These are phyloP conservation scores for Globisporangium canariense DNA, from an alignment of 352 stramenopile species.

Conservation along the genomic window DNA sequence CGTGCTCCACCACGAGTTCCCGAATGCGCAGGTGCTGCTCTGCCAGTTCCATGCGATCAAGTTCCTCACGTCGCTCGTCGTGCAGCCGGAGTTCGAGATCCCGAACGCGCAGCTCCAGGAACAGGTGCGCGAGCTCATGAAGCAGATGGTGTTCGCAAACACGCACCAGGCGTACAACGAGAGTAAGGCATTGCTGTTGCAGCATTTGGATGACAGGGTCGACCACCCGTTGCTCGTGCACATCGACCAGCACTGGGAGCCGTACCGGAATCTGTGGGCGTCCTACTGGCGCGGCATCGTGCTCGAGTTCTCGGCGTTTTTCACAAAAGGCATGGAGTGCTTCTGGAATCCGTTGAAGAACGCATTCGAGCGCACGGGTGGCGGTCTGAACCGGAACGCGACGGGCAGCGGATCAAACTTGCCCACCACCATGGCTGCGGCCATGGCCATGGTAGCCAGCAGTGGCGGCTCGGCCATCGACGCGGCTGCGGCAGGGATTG, in stretches of 20 bases:
- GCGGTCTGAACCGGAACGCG: slow-evolving; percentile 15
- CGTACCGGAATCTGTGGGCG: slow-evolving; percentile 58
- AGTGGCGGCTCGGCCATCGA: neutral
- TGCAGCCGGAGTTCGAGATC: slow-evolving; percentile 39
- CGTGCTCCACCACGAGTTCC: slow-evolving; percentile 56
- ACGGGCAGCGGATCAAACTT: neutral
- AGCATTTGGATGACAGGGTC: slow-evolving; percentile 30
- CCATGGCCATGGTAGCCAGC: slow-evolving; percentile 3
- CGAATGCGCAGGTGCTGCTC: slow-evolving; percentile 46
- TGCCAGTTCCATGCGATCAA: slow-evolving; percentile 76
- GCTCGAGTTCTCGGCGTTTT: slow-evolving; percentile 62
- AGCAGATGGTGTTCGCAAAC: slow-evolving; percentile 61
- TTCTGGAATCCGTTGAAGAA: slow-evolving; percentile 66
- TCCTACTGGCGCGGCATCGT: slow-evolving; percentile 57
- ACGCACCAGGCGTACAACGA: slow-evolving; percentile 52
- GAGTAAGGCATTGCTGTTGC: slow-evolving; percentile 35
- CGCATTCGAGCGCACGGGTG: slow-evolving; percentile 41
- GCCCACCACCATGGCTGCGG: neutral
- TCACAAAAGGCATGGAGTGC: slow-evolving; percentile 55
- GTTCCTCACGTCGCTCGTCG: slow-evolving; percentile 47
- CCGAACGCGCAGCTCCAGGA: slow-evolving; percentile 36
- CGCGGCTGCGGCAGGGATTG: slow-evolving; percentile 2
- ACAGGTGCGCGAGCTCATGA: slow-evolving; percentile 41
- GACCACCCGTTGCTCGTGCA: slow-evolving; percentile 43
- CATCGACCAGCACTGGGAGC: slow-evolving; percentile 58